Evolutionary conservation across 768 basidiomycete species (phyloP), one percentile per base, ranked within the genome.

Genomic region (Naganishia kalamii): DNA sequence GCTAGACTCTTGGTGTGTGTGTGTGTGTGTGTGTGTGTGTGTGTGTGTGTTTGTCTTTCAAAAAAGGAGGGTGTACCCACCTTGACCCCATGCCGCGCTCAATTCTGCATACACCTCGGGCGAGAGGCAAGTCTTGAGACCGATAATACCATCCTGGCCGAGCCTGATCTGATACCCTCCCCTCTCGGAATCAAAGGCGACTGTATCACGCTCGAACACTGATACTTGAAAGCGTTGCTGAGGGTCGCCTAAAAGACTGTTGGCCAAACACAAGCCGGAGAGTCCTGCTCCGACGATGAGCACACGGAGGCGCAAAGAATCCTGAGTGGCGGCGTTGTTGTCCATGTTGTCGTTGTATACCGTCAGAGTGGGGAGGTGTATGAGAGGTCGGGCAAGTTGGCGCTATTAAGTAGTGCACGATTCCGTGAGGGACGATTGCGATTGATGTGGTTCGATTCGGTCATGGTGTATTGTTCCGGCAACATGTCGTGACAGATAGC

Each of bases 231-330:
- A 49, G 11, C 47, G 47, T 29, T 49, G 47, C 27, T 49, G n/a
- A 21, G 47, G 47, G n/a, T 49, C 47, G 27, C 27, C 8, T 21
- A 49, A 21, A 49, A 49, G 47, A 29, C n/a, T 29, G 27, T 49
- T 49, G n/a, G 47, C 47, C 27, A 49, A 49, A 29, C 47, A 49
- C n/a, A 49, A 29, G 27, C 47, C 47, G 8, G 47, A 21, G 27
- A 49, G 47, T 49, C 47, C 47, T 21, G 47, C n/a, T 49, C 47
- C 47, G n/a, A 49, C 27, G 47, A 49, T 49, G 27, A 21, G n/a
- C n/a, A 49, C 47, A 49, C 47, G 47, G 27, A 49, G n/a, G 27
- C n/a, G 47, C 8, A 49, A 21, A 29, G 47, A 11, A 8, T 40
- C 37, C 37, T 40, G 37, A 40, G 7, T 40, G 37, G 37, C 37